Percentiles rank a stretch among this genome's conserved stretches.
phyloP scores from a whole-genome alignment of 805 yeast genomes.

The Candida tibetensis region DNA sequence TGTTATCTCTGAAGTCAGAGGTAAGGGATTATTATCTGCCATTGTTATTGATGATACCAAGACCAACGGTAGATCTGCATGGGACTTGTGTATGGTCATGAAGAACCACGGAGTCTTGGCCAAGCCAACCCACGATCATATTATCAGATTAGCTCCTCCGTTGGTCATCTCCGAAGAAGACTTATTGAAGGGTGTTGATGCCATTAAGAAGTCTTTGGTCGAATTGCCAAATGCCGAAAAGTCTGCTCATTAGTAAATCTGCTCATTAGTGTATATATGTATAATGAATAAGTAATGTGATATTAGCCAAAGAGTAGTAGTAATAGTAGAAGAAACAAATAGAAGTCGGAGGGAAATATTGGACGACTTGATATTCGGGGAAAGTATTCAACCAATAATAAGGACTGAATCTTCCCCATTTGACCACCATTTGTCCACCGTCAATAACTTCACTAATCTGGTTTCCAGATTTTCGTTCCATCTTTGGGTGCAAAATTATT shows the following conservation, averaged over 20 bases:
- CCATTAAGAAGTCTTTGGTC: constrained; percentile 60
- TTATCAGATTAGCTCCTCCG: constrained; percentile 95
- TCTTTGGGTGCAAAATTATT: too few relatives aligned
- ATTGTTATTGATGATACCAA: constrained; percentile 83
- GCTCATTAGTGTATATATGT: too few relatives aligned
- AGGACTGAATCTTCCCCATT: too few relatives aligned
- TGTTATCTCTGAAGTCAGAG: constrained; percentile 64
- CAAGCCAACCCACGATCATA: constrained; percentile 94
- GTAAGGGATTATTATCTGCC: constrained; percentile 84
- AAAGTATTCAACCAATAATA: too few relatives aligned
- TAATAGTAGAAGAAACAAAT: too few relatives aligned
- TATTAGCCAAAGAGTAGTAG: too few relatives aligned
- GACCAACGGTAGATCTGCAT: constrained; percentile 87
- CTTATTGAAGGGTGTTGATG: constrained; percentile 72
- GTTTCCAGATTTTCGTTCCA: too few relatives aligned
- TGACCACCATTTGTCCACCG: too few relatives aligned
- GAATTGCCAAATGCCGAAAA: constrained; percentile 53
- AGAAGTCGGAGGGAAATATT: too few relatives aligned
- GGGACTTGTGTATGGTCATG: constrained; percentile 93
- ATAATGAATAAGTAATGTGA: background rate
- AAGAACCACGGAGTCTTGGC: constrained; percentile 87
- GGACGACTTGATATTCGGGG: too few relatives aligned
- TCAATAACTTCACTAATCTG: too few relatives aligned
- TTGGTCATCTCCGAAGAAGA: constrained; percentile 87
- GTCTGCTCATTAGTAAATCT: constrained; percentile 44